Percentiles rank a stretch among this genome's conserved stretches.
Conservation (phyloP, 805 yeast species). For the Pichia gijzeniarum region DNA sequence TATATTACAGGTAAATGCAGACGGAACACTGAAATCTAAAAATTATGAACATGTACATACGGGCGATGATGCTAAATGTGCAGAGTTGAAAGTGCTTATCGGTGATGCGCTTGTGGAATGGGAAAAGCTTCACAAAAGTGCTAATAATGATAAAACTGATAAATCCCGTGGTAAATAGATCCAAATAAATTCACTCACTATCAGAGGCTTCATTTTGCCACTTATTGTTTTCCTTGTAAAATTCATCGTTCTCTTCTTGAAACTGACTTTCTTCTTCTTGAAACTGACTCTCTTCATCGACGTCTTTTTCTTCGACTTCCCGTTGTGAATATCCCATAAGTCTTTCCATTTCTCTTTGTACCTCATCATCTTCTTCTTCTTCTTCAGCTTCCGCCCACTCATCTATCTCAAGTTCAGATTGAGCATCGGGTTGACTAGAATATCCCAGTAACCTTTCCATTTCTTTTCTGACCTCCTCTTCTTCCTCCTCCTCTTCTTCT, state of each 20-base stretch:
- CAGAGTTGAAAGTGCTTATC: neutral
- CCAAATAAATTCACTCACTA: neutral
- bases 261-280: neutral
- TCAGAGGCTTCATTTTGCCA: neutral
- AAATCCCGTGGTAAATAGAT: neutral
- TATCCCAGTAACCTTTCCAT: neutral
- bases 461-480: constrained; percentile 1
- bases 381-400: constrained; percentile 4
- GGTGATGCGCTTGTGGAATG: neutral
- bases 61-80: neutral
- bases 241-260: neutral
- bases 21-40: constrained; percentile 11
- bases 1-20: constrained; percentile 34
- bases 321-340: constrained; percentile 7
- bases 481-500: constrained; percentile 2
- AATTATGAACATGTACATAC: neutral
- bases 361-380: constrained; percentile 9
- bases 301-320: constrained; percentile 5
- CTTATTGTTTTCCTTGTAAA: constrained; percentile 3
- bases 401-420: neutral
- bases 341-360: constrained; percentile 9
- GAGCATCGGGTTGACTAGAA: neutral
- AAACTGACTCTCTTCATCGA: neutral
- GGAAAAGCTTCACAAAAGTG: neutral
- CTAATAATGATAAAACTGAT: neutral